Percentiles rank a stretch among this genome's conserved stretches.
Conservation (phyloP, 306 rosid genomes). For the Cicer arietinum region DNA sequence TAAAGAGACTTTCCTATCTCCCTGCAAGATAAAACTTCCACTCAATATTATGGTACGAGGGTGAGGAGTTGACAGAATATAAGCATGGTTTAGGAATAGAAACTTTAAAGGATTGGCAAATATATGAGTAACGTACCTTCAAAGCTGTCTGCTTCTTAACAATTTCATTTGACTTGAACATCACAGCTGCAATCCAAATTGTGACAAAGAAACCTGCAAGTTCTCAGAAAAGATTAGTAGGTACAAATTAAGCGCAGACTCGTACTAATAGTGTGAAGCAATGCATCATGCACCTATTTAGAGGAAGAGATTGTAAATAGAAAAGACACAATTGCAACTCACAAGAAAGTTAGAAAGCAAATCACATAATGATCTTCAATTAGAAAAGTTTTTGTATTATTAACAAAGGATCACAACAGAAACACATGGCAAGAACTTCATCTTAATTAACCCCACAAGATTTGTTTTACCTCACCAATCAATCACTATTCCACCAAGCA, state of each 20-base stretch:
- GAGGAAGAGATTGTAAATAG: not conserved
- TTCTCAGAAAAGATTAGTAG: conserved; percentile 35
- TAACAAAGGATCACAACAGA: conserved; percentile 5
- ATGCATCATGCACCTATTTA: not conserved
- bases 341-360: conserved; percentile 1
- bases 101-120: conserved; percentile 32
- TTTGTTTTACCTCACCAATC: not conserved
- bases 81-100: conserved; percentile 21
- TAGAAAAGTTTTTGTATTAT: not conserved
- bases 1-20: conserved; percentile 78
- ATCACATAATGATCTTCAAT: conserved; percentile 11
- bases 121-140: conserved; percentile 61
- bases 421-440: conserved; percentile 6
- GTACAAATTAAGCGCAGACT: conserved; percentile 25
- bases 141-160: conserved; percentile 91
- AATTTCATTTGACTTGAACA: conserved; percentile 91
- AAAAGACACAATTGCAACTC: conserved; percentile 23
- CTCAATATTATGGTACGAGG: not conserved
- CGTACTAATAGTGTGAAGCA: conserved; percentile 23
- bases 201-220: conserved; percentile 85
- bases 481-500: conserved; percentile 35
- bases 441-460: conserved; percentile 5
- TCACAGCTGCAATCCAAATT: conserved; percentile 89
- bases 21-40: conserved; percentile 60
- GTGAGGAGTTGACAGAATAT: conserved; percentile 1